These are phyloP conservation scores for Phytophthora uliginosa DNA, from an alignment of 352 stramenopile genomes.

Conservation along the genomic window DNA sequence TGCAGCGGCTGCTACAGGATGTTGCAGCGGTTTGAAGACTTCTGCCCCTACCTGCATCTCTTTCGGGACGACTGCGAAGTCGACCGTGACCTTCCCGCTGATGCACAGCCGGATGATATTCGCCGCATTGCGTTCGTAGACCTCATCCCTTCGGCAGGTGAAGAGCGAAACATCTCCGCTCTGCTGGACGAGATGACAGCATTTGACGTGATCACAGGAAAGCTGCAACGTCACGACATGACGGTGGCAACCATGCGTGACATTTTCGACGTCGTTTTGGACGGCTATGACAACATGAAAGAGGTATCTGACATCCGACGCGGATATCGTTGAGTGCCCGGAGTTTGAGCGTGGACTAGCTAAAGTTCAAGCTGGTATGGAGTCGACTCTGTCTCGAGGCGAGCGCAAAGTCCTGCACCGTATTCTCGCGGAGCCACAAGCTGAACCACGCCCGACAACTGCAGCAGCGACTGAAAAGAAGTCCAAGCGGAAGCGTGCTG, in stretches of 20 bases:
- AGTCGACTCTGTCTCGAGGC: neutral
- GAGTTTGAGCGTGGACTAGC: neutral
- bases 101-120: slow-evolving; percentile 2
- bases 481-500: neutral
- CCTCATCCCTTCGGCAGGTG: slow-evolving; percentile 1
- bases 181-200: neutral
- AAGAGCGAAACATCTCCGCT: slow-evolving; percentile 3
- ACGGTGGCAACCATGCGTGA: neutral
- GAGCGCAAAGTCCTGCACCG: neutral
- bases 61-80: slow-evolving; percentile 6
- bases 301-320: neutral
- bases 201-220: slow-evolving; percentile 10
- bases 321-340: neutral
- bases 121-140: slow-evolving; percentile 1
- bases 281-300: neutral
- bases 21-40: slow-evolving; percentile 7
- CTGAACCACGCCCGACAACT: neutral
- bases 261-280: neutral
- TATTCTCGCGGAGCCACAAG: neutral
- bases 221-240: neutral
- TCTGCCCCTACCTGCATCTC: slow-evolving; percentile 1
- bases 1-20: slow-evolving; percentile 14
- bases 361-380: neutral
- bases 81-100: slow-evolving; percentile 1
- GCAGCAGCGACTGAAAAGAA: neutral